Conservation (phyloP, 169 alveolate species). For the Plasmodium yoelii region DNA sequence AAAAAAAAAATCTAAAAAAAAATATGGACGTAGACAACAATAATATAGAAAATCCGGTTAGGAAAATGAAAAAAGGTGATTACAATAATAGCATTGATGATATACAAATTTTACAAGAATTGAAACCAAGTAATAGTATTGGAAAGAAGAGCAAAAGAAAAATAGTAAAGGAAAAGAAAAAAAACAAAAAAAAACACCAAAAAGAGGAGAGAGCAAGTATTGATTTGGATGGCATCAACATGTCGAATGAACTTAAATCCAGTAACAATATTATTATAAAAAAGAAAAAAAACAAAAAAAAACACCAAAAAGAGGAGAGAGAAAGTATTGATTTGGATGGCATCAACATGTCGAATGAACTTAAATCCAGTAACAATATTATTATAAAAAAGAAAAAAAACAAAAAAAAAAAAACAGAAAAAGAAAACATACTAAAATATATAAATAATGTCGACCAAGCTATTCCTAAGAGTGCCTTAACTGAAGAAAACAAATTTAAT, state of each 20-base stretch:
- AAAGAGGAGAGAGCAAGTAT: neutral
- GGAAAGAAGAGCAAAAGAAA: constrained; percentile 9
- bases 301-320: neutral
- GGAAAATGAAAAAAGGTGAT: constrained; percentile 12
- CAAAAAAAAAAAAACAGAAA: constrained; percentile 13
- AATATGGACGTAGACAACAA: constrained; percentile 9
- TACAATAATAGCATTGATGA: neutral
- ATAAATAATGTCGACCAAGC: constrained; percentile 21
- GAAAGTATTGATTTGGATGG: neutral
- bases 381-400: constrained; percentile 16
- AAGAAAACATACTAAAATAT: constrained; percentile 17
- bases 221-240: neutral
- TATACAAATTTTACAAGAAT: neutral
- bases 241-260: neutral
- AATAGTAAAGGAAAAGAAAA: constrained; percentile 1
- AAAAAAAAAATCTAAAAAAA: neutral
- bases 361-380: constrained; percentile 16
- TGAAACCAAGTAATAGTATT: constrained; percentile 3
- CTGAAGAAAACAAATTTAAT: constrained; percentile 20
- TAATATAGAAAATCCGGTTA: neutral
- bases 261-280: constrained; percentile 16
- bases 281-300: constrained; percentile 32
- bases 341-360: neutral
- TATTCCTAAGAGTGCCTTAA: constrained; percentile 8
- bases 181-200: constrained; percentile 12